Percentiles rank a stretch among this genome's conserved stretches.
These are phyloP conservation scores for Picea abies DNA, from an alignment of 83 land plant genomes.

Conservation along the genomic window DNA sequence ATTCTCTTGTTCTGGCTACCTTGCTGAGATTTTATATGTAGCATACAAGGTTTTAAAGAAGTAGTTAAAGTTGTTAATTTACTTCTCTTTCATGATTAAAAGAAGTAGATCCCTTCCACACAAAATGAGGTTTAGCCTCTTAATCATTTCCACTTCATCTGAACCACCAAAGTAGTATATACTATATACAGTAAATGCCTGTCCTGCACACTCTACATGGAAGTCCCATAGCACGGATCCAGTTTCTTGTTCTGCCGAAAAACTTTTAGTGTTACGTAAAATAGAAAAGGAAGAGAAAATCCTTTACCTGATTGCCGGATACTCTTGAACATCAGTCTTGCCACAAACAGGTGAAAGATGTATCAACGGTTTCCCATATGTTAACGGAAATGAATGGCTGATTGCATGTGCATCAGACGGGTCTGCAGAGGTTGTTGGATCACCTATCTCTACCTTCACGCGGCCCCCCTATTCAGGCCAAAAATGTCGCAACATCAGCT, in stretches of 20 bases:
- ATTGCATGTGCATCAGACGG: constrained; percentile 70
- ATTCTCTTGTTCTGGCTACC: neutral
- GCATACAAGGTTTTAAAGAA: too few relatives aligned
- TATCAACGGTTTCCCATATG: constrained; percentile 93
- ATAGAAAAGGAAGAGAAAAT: neutral
- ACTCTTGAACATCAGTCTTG: constrained; percentile 52
- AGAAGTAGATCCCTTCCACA: too few relatives aligned
- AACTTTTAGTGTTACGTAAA: neutral
- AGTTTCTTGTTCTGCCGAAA: neutral
- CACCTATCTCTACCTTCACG: constrained; percentile 79
- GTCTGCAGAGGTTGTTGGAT: constrained; percentile 74
- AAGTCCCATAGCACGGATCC: neutral
- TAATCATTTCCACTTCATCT: neutral
- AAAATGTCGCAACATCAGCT: neutral
- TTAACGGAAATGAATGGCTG: constrained; percentile 76
- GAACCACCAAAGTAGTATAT: neutral
- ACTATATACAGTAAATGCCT: neutral
- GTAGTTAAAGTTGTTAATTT: too few relatives aligned
- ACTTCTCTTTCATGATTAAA: too few relatives aligned
- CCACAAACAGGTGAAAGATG: constrained; percentile 63
- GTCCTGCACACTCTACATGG: neutral
- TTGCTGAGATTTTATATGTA: too few relatives aligned
- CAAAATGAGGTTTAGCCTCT: too few relatives aligned
- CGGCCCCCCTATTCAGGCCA: constrained; percentile 60
- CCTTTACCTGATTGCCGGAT: constrained; percentile 50